Conservation (phyloP, 2,329 filamentous ascomycete genomes). For the Didymella pomorum region DNA sequence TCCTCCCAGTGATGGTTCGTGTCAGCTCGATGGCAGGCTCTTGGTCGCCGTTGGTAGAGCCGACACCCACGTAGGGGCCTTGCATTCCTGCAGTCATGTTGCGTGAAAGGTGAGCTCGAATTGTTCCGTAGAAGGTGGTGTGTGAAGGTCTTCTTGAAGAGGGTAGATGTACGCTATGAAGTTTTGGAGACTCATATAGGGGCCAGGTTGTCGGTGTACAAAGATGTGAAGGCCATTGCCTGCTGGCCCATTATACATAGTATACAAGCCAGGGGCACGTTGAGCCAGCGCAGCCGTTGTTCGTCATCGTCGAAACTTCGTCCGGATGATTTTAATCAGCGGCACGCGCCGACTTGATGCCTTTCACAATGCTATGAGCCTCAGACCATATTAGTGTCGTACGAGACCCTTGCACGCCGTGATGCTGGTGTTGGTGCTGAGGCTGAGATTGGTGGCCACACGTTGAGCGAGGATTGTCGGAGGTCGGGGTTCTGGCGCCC, state of each 20-base stretch:
- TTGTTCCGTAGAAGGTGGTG: background rate
- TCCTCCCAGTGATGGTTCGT: slow-evolving; percentile 13
- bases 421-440: background rate
- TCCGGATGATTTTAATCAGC: background rate
- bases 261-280: background rate
- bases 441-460: background rate
- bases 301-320: background rate
- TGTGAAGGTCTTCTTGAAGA: no score
- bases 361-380: background rate
- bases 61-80: slow-evolving; percentile 11
- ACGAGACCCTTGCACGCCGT: slow-evolving; percentile 4
- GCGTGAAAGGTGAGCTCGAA: background rate
- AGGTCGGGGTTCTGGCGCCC: background rate
- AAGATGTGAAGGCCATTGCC: background rate
- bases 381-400: background rate
- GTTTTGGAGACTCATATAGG: background rate
- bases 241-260: background rate
- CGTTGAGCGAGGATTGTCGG: background rate
- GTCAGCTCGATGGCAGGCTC: slow-evolving; percentile 18
- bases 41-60: background rate
- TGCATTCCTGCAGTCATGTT: slow-evolving; percentile 8
- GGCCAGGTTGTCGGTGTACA: background rate
- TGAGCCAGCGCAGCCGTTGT: background rate
- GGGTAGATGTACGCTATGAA: background rate
- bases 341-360: background rate